phyloP scores from a whole-genome alignment of 768 basidiomycete genomes.

The Tulasnella sp. region DNA sequence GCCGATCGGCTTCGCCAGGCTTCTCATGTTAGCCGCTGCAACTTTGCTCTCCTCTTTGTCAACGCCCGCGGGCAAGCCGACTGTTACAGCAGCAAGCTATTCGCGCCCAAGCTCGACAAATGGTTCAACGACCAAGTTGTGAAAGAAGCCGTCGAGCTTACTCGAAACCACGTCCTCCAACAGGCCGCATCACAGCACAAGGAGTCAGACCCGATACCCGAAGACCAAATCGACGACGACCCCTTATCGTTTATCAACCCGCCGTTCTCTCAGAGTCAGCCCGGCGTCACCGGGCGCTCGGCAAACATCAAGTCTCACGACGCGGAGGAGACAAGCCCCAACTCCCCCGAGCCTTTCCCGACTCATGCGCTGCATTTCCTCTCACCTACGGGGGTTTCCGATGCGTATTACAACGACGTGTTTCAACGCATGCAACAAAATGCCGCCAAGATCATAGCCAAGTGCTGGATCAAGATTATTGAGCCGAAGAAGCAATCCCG shows the following conservation, averaged over 20 bases:
- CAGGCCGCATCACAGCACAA: slow-evolving; percentile 10
- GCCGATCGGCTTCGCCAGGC: slow-evolving; percentile 40
- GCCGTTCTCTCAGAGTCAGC: neutral
- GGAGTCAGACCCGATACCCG: neutral
- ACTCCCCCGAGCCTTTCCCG: neutral
- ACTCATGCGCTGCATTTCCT: slow-evolving; percentile 34
- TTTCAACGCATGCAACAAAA: slow-evolving; percentile 44
- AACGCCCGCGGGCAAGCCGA: slow-evolving; percentile 46
- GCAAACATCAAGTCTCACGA: neutral
- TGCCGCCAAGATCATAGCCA: slow-evolving; percentile 46
- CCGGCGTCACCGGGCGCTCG: neutral
- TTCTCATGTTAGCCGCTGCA: slow-evolving; percentile 46
- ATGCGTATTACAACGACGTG: slow-evolving; percentile 41
- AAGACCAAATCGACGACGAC: slow-evolving; percentile 23
- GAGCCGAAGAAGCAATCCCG: slow-evolving; percentile 48
- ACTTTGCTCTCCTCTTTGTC: slow-evolving; percentile 48
- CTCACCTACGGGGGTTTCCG: slow-evolving; percentile 39
- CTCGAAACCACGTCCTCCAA: slow-evolving; percentile 2
- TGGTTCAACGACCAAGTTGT: slow-evolving; percentile 38
- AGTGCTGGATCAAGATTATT: slow-evolving; percentile 50
- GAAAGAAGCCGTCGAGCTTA: slow-evolving; percentile 31
- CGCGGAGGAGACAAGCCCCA: neutral
- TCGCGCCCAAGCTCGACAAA: slow-evolving; percentile 40
- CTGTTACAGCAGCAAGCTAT: slow-evolving; percentile 46
- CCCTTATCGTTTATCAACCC: slow-evolving; percentile 11